Evolutionary conservation across 1,139 yeast species (phyloP), one percentile per base, ranked within the genome.

Genomic region (Groenewaldozyma auringiensis): DNA sequence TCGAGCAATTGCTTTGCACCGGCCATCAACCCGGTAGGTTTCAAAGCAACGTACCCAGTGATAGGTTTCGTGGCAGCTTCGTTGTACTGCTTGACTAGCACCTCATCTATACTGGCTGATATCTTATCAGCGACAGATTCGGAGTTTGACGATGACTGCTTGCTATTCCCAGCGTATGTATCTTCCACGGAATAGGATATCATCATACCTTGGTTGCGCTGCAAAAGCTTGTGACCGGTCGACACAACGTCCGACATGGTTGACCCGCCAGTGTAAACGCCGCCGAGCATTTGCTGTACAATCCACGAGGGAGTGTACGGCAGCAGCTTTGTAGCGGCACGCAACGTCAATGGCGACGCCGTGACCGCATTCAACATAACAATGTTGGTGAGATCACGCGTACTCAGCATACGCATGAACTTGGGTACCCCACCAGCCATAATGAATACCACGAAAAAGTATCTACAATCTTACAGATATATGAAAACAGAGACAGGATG

Each of bases 241-340:
- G 70, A 64, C 47, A 76, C 71, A 20, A 88, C 94, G 53, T 88
- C 84, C 9, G 66, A 67, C 48, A 81, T 73, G 45, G 77, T 79
- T 58, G 85, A 94, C 44, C 98, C 98, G 34, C 97, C 97, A 62
- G 95, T 84, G 68, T 88, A 89, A 51, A 86, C 74, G 52, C 83
- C 82, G 63, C 86, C 88, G 16, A 89, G 86, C 55, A 88, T 71
- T 37, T 78, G 67, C 65, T 81, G 84, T 53, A 89, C 75, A 37
- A 87, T 49, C 49, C 77, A 72, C 60, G 82, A 71, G 22, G 97
- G 97, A 11, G 83, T 60, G 49, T 61, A 62, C 11, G 67, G 67
- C 54, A 67, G 57, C 18, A 57, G 37, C 50, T 56, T 60, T 45
- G 64, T 63, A 13, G 69, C 63, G 32, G 56, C 41, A 39, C 58